Percentiles rank a stretch among this genome's conserved stretches.
Evolutionary conservation across 1,139 yeast genomes (phyloP).

Genomic region (Scheffersomyces segobiensis): DNA sequence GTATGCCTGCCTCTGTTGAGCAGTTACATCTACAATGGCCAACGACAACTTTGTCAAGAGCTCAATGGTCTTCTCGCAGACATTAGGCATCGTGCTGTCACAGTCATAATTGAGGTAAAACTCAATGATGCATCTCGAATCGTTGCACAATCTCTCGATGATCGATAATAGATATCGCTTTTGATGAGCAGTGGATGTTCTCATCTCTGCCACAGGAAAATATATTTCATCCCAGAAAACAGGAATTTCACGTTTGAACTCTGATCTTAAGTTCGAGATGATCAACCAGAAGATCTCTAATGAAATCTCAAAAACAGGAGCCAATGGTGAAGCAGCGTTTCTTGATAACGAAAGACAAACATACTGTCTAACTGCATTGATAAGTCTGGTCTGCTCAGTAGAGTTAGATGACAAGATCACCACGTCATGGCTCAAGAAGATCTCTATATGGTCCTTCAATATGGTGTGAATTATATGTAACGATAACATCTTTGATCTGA

Average conservation of each 20-base stretch:
- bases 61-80: slow-evolving; percentile 80
- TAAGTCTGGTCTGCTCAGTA: slow-evolving; percentile 62
- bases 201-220: slow-evolving; percentile 91
- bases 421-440: slow-evolving; percentile 68
- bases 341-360: slow-evolving; percentile 80
- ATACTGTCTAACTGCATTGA: slow-evolving; percentile 83
- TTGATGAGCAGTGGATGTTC: slow-evolving; percentile 88
- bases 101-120: slow-evolving; percentile 95
- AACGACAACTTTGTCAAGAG: slow-evolving; percentile 74
- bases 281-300: slow-evolving; percentile 93
- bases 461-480: slow-evolving; percentile 86
- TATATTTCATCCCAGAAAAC: slow-evolving; percentile 92
- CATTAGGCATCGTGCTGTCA: slow-evolving; percentile 78
- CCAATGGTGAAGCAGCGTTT: slow-evolving; percentile 89
- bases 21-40: slow-evolving; percentile 69
- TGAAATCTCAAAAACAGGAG: slow-evolving; percentile 90
- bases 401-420: slow-evolving; percentile 58
- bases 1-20: slow-evolving; percentile 65
- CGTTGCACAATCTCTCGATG: slow-evolving; percentile 77
- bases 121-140: slow-evolving; percentile 89
- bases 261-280: slow-evolving; percentile 77
- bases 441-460: slow-evolving; percentile 79
- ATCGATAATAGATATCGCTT: slow-evolving; percentile 81
- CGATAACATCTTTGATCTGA: slow-evolving; percentile 86
- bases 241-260: slow-evolving; percentile 89